Percentiles rank a stretch among this genome's conserved stretches.
Evolutionary conservation across 768 basidiomycete genomes (phyloP).

Genomic region (Mycena rosella): DNA sequence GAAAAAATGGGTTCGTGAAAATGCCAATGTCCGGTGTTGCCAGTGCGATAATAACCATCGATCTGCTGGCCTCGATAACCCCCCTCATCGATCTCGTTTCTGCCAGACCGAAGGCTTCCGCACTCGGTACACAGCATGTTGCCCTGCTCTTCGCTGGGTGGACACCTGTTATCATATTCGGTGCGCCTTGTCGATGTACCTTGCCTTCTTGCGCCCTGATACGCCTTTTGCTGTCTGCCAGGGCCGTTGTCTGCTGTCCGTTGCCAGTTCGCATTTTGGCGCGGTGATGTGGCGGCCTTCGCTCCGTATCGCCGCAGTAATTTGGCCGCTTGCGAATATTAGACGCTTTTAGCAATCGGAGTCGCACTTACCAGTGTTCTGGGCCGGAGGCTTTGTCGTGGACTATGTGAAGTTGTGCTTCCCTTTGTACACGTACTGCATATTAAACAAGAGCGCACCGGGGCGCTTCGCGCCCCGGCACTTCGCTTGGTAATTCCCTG

Average conservation of each 20-base stretch:
- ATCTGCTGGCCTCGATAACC: conserved; percentile 29
- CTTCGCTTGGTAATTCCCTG: no score
- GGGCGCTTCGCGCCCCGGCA: no score
- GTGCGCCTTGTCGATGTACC: background rate
- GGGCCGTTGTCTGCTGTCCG: conserved; percentile 27
- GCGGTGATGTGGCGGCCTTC: background rate
- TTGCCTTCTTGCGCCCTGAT: background rate
- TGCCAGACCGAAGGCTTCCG: background rate
- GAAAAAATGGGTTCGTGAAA: background rate
- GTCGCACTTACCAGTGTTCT: background rate
- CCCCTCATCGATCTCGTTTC: conserved; percentile 27
- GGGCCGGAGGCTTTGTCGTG: no score
- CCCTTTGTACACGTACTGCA: no score
- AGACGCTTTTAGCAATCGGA: background rate
- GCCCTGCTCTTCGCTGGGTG: conserved; percentile 33
- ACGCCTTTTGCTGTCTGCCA: background rate
- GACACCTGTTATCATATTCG: conserved; percentile 28
- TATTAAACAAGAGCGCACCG: no score
- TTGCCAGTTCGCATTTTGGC: conserved; percentile 21
- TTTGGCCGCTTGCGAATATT: no score
- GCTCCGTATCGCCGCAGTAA: no score
- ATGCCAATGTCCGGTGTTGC: background rate
- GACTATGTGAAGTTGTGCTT: no score
- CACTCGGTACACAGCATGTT: conserved; percentile 34
- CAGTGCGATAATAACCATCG: conserved; percentile 12